Evolutionary conservation across 306 rosid genomes (phyloP).

Genomic region (Cyclanthera cordifolia): DNA sequence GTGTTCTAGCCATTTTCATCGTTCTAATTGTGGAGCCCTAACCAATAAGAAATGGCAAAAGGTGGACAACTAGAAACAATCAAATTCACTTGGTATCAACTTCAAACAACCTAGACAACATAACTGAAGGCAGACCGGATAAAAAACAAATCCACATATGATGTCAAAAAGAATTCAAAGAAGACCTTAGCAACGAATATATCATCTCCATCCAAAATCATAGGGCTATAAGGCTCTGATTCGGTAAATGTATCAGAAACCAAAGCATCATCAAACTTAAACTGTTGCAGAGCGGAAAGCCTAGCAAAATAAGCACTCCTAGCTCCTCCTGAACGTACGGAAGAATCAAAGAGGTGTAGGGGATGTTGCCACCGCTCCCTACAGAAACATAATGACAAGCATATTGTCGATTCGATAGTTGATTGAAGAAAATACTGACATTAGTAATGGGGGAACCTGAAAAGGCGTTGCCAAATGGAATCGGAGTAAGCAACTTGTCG

Average conservation of each 20-base stretch:
- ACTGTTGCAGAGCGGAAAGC: constrained; percentile 33
- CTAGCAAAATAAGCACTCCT: constrained; percentile 48
- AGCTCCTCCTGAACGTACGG: constrained; percentile 25
- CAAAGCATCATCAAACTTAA: constrained; percentile 49
- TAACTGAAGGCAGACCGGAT: not conserved
- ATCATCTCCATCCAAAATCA: constrained; percentile 29
- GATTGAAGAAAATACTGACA: not conserved
- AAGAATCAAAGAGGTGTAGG: constrained; percentile 11
- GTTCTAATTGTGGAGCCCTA: constrained; percentile 45
- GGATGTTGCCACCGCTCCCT: constrained; percentile 47
- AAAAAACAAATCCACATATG: not conserved
- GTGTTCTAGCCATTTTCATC: constrained; percentile 21
- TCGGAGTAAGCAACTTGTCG: constrained; percentile 56
- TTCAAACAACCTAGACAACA: not conserved
- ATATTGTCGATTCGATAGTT: not conserved
- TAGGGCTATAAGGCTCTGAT: constrained; percentile 24
- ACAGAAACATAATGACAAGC: not conserved
- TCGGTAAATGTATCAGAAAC: not conserved
- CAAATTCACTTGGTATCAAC: not conserved
- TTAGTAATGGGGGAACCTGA: constrained; percentile 30
- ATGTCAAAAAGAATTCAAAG: not conserved
- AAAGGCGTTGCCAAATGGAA: constrained; percentile 50
- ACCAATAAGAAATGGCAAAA: constrained; percentile 16
- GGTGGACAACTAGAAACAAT: not conserved
- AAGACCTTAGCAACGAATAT: constrained; percentile 37